Evolutionary conservation across 1,284 basidiomycete species (phyloP), one percentile per base, ranked within the genome.

Genomic region (Moesziomyces antarcticus): DNA sequence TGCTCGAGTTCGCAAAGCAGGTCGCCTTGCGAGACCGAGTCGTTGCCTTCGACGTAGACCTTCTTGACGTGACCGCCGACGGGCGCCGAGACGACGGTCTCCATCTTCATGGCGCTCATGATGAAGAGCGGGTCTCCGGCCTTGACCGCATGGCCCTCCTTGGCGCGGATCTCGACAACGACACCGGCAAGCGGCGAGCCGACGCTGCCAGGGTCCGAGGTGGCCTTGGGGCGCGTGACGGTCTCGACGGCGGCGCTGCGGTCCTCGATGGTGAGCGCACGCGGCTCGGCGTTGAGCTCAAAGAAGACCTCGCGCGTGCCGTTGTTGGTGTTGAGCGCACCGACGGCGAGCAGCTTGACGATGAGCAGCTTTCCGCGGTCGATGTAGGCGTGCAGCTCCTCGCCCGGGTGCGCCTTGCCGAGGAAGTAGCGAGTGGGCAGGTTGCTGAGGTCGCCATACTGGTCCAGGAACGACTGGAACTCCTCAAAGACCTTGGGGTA

Each of bases 301-400:
- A 98, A 97, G 93, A 94, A 97, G 76, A 97, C 93, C 84, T 98
- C 96, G 80, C 97, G 91, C 80, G 93, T 92, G 50, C 95, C 94
- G 79, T 90, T 92, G 56, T 91, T 91, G 84, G 93, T 90, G 72
- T 97, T 91, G 66, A 99, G 91, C 66, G 94, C 92, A 33, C 96
- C 95, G 56, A 97, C 89, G 43, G 97, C 96, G 88, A 99, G 91
- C 78, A 99, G 88, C 83, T 94, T 93, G 85, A 99, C 91, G 84
- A 98, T 97, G 73, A 99, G 74, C 88, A 66, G 91, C 96, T 89
- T 99, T 60, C 97, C 97, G 86, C 95, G 90, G 86, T 99, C 96
- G 80, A 99, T 97, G 55, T 91, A 90, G 82, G 98, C 93, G 85
- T 94, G 90, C 90, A 99, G 92, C 86, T 99, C 97, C 86, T 98